phyloP scores from a whole-genome alignment of 352 stramenopile genomes.

The Thalassiosira livingstoniorum region DNA sequence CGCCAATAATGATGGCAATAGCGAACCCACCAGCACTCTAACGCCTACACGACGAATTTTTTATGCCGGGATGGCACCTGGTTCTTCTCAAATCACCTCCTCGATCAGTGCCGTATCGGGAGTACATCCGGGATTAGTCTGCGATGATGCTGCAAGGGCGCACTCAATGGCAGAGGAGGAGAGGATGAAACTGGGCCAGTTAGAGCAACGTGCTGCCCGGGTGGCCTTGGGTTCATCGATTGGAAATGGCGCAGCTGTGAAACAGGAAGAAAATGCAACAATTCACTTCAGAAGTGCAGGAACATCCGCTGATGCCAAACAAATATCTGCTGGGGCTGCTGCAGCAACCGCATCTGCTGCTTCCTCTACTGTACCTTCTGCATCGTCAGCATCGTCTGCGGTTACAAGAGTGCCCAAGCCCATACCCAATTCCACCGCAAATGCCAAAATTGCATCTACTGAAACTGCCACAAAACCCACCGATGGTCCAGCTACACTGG shows the following conservation, averaged over 20 bases:
- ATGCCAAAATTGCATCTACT: not conserved
- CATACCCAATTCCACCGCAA: not conserved
- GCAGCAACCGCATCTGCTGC: not conserved
- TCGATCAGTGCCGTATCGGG: constrained; percentile 62
- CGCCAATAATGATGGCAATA: too few species aligned
- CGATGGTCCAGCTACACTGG: constrained; percentile 46
- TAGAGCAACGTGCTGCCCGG: constrained; percentile 42
- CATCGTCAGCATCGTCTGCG: not conserved
- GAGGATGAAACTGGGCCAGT: constrained; percentile 43
- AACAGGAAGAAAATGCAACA: constrained; percentile 27
- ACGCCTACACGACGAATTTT: constrained; percentile 63
- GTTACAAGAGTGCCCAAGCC: not conserved
- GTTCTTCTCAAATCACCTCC: constrained; percentile 71
- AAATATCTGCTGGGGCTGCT: not conserved
- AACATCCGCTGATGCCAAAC: constrained; percentile 4
- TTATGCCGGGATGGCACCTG: constrained; percentile 75
- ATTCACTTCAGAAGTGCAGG: constrained; percentile 5
- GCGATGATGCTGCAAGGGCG: constrained; percentile 24
- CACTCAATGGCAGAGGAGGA: constrained; percentile 60
- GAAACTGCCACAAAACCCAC: constrained; percentile 12
- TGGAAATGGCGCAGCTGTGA: constrained; percentile 45
- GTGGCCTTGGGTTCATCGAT: constrained; percentile 38
- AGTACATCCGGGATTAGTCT: constrained; percentile 58
- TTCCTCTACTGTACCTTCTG: not conserved
- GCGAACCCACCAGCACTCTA: not conserved